Percentiles rank a stretch among this genome's conserved stretches.
Conservation (phyloP, 2,329 filamentous ascomycete species). For the Alternaria sp. region DNA sequence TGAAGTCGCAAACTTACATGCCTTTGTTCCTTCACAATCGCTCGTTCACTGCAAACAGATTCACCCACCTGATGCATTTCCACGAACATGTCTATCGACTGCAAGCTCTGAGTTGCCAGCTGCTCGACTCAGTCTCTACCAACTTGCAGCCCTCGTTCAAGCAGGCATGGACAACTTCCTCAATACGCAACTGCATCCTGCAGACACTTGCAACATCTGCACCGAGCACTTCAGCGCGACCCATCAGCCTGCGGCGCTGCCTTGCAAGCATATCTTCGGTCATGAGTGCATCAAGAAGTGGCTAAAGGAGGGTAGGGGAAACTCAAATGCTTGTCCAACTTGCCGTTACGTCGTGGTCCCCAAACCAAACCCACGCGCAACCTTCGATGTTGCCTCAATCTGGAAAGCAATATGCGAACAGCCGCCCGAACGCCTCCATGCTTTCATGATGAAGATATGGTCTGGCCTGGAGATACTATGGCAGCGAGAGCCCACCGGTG, state of each 20-base stretch:
- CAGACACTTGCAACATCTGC: constrained; percentile 37
- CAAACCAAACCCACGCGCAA: constrained; percentile 5
- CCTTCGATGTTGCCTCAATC: constrained; percentile 29
- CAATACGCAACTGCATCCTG: constrained; percentile 30
- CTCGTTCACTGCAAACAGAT: constrained; percentile 1
- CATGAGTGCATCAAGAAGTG: constrained; percentile 38
- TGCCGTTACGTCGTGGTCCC: constrained; percentile 33
- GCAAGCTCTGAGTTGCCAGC: neutral
- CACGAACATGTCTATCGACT: neutral
- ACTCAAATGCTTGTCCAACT: constrained; percentile 34
- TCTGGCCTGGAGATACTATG: constrained; percentile 24
- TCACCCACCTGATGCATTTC: neutral
- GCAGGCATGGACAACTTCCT: constrained; percentile 35
- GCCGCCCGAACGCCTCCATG: constrained; percentile 22
- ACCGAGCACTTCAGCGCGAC: constrained; percentile 30
- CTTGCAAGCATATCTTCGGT: constrained; percentile 43
- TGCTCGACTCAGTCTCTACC: neutral
- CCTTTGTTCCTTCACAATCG: neutral
- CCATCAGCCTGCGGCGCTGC: constrained; percentile 38
- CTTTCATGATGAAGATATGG: constrained; percentile 31
- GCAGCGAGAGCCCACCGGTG: constrained; percentile 19
- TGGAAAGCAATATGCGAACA: constrained; percentile 37
- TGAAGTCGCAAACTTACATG: constrained; percentile 4
- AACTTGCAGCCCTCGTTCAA: neutral
- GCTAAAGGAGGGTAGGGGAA: constrained; percentile 31